Evolutionary conservation across 108 stramenopile genomes (phyloP).

Genomic region (Chaetoceros muelleri): DNA sequence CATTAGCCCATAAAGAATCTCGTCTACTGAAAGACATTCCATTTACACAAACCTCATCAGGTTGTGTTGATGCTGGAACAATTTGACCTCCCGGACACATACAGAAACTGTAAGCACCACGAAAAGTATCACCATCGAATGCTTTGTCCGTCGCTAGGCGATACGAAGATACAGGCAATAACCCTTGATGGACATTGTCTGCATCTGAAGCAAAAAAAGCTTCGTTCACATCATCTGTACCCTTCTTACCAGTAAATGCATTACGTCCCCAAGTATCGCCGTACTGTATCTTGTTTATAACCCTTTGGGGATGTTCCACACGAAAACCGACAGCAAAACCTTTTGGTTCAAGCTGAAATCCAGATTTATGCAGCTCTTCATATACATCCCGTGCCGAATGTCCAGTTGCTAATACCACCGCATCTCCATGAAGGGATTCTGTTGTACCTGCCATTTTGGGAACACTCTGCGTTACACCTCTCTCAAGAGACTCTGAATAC

Average conservation of each 20-base stretch:
- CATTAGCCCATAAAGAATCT: constrained; percentile 85
- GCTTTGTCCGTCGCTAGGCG: constrained; percentile 78
- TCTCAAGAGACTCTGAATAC: constrained; percentile 14
- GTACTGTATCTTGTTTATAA: constrained; percentile 85
- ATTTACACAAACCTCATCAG: constrained; percentile 85
- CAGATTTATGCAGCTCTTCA: constrained; percentile 53
- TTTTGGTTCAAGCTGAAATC: constrained; percentile 78
- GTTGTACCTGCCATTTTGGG: not conserved
- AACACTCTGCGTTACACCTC: not conserved
- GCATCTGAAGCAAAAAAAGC: constrained; percentile 28
- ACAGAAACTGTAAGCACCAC: constrained; percentile 64
- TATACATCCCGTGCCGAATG: constrained; percentile 91
- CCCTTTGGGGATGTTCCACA: constrained; percentile 85
- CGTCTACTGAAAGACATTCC: constrained; percentile 91
- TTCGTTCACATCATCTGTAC: constrained; percentile 53
- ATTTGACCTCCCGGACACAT: constrained; percentile 81
- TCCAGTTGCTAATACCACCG: constrained; percentile 83
- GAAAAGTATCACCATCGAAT: constrained; percentile 41
- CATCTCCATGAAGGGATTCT: constrained; percentile 37
- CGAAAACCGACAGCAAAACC: constrained; percentile 94
- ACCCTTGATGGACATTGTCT: constrained; percentile 24
- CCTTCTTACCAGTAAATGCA: constrained; percentile 54
- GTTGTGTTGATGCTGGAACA: constrained; percentile 80
- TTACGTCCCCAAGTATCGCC: constrained; percentile 64
- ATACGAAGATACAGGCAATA: constrained; percentile 82